Evolutionary conservation across 192 early-diverging fungal genomes (phyloP), one percentile per base, ranked within the genome.

Genomic region (Funneliformis mosseae): DNA sequence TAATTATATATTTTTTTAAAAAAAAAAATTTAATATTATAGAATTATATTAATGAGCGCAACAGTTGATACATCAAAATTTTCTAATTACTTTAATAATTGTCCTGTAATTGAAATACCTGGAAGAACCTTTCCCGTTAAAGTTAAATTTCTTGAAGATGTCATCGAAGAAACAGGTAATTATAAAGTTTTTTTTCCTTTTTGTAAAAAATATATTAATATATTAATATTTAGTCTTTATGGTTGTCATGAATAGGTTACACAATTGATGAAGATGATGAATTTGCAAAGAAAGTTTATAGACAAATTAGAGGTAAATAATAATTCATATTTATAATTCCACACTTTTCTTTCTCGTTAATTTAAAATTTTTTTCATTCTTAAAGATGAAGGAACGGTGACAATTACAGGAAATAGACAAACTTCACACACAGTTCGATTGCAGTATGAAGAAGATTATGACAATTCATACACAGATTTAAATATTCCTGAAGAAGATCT

Each of bases 111-210:
- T 27, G 87, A 88, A 27, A 92, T 95, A 42, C 93, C 94, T 38
- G 94, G 94, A 4, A 89, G 91, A 64, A 93, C 93, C 11, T 92
- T 91, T 76, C 92, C 94, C 5, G 94, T 95, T 0, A 80, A 89
- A 16, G 90, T 91, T 63, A 83, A 91, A 43, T 92, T 86, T 62
- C 72, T 96, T 81, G 94, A 96, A 81, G 93, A 96, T 79, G 86
- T 90, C 10, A 74, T 94, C 21, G 89, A 93, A 50, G 73, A 77
- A 21, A 91, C 87, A 28, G 68, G 75, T 5, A 88, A 33, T 66
- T 80, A 12, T 23, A 23, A 62, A 23, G 12, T 18, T 59, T 62
- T 62, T 18, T 12, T 18, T 62, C n/a, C 18, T 62, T 5, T 66
- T 66, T 25, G 23, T 33, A 16, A 28, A 25, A 28, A 4, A 66